Evolutionary conservation across 108 stramenopile species (phyloP).

Genomic region (Aurantiochytrium sp.): DNA sequence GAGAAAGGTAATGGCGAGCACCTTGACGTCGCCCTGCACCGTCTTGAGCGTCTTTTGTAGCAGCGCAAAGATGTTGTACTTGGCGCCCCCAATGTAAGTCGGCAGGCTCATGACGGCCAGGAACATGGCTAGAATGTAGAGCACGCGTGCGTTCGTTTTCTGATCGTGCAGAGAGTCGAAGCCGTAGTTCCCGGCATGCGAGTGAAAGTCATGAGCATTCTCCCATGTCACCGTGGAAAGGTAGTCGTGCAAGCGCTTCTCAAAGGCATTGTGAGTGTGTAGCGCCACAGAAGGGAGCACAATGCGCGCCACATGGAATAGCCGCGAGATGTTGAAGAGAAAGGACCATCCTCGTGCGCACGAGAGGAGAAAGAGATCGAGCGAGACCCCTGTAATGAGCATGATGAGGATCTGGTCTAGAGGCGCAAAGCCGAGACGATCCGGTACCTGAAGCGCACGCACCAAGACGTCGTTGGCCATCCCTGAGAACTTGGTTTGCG

Average conservation of each 20-base stretch:
- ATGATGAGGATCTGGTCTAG: background rate
- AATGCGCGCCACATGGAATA: background rate
- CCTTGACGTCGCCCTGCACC: conserved; percentile 7
- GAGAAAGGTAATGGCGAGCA: background rate
- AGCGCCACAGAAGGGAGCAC: background rate
- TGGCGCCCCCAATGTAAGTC: background rate
- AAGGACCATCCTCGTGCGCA: background rate
- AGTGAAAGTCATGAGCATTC: background rate
- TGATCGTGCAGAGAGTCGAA: background rate
- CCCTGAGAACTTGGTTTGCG: background rate
- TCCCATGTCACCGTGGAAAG: background rate
- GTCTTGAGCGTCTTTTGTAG: background rate
- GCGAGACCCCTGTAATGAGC: background rate
- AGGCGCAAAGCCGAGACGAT: background rate
- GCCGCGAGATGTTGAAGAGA: background rate
- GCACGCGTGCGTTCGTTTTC: too few relatives aligned
- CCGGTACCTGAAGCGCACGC: background rate
- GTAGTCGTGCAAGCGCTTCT: background rate
- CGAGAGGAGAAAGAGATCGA: background rate
- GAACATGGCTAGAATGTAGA: background rate
- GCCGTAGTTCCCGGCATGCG: background rate
- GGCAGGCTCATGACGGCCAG: background rate
- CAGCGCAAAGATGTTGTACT: background rate
- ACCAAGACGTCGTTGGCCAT: background rate
- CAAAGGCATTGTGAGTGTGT: background rate